These are phyloP conservation scores for Hymenotorrendiella dingleyae DNA, from an alignment of 2,329 filamentous ascomycete species.

Conservation along the genomic window DNA sequence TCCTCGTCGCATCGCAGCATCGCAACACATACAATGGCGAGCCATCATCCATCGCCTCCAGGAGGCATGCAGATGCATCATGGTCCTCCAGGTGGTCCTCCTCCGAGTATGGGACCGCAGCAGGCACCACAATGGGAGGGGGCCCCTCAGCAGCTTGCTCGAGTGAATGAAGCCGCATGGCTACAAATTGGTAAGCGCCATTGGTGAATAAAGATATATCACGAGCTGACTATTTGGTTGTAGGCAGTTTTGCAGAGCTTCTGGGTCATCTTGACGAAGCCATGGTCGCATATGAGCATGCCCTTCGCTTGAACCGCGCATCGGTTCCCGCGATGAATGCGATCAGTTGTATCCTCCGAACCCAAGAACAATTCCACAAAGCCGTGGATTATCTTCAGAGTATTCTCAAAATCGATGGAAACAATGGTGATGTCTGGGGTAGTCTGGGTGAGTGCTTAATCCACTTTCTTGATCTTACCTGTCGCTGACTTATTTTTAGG, in stretches of 20 bases:
- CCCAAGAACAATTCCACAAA: constrained; percentile 87
- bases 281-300: constrained; percentile 84
- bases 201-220: no score
- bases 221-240: no score
- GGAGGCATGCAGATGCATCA: constrained; percentile 52
- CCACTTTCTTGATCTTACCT: constrained; percentile 1
- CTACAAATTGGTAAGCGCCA: constrained; percentile 84
- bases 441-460: constrained; percentile 64
- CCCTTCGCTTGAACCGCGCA: constrained; percentile 78
- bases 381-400: constrained; percentile 89
- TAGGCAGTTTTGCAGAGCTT: constrained; percentile 80
- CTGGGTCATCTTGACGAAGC: constrained; percentile 86
- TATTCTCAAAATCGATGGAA: constrained; percentile 81
- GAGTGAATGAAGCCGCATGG: constrained; percentile 85
- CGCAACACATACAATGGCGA: constrained; percentile 23
- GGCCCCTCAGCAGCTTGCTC: constrained; percentile 64
- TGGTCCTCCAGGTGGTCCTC: constrained; percentile 27
- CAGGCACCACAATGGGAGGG: constrained; percentile 30
- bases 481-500: constrained; percentile 44
- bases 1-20: constrained; percentile 2
- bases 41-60: constrained; percentile 30
- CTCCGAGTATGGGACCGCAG: constrained; percentile 25
- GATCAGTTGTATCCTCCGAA: constrained; percentile 85
- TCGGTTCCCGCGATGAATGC: constrained; percentile 90
- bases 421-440: constrained; percentile 94